phyloP scores from a whole-genome alignment of 1,284 basidiomycete species.

The Mycena citricolor region DNA sequence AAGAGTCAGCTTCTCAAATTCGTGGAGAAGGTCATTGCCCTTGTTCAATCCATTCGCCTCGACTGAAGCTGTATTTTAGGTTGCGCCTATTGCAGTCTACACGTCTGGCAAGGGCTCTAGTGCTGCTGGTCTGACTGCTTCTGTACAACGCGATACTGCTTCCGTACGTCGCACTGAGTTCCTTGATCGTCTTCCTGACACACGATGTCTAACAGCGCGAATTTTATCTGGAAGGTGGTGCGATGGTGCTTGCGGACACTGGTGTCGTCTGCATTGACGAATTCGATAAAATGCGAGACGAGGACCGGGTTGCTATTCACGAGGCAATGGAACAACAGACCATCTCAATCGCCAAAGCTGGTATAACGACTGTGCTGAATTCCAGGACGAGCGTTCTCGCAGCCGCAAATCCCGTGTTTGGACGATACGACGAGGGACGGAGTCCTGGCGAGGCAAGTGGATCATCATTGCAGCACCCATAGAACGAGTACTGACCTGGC shows the following conservation, averaged over 20 bases:
- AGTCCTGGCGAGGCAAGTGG: conserved; percentile 86
- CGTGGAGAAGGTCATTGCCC: conserved; percentile 81
- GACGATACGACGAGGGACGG: conserved; percentile 96
- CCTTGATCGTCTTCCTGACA: background rate
- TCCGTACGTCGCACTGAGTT: conserved; percentile 57
- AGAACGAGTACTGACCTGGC: background rate
- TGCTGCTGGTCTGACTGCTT: conserved; percentile 97
- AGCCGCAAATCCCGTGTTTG: conserved; percentile 98
- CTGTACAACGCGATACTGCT: conserved; percentile 91
- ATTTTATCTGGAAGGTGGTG: conserved; percentile 98
- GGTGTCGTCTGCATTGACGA: conserved; percentile 99
- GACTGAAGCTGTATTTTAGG: conserved; percentile 42
- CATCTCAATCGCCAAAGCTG: conserved; percentile 99
- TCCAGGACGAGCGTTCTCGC: conserved; percentile 95
- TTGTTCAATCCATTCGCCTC: background rate
- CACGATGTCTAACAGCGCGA: conserved; percentile 65
- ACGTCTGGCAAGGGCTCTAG: conserved; percentile 98
- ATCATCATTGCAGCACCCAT: conserved; percentile 1
- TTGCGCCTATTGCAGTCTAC: conserved; percentile 96
- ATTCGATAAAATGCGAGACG: conserved; percentile 99
- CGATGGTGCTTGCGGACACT: conserved; percentile 98
- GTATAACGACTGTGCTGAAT: conserved; percentile 98
- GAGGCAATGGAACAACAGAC: conserved; percentile 99
- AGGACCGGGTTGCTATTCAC: conserved; percentile 98
- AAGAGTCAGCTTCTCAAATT: conserved; percentile 98